A percentile compares a stretch with the other conserved stretches of the same genome.
Evolutionary conservation across 2,329 filamentous ascomycete genomes (phyloP).

Genomic region (Xylariales sp.): DNA sequence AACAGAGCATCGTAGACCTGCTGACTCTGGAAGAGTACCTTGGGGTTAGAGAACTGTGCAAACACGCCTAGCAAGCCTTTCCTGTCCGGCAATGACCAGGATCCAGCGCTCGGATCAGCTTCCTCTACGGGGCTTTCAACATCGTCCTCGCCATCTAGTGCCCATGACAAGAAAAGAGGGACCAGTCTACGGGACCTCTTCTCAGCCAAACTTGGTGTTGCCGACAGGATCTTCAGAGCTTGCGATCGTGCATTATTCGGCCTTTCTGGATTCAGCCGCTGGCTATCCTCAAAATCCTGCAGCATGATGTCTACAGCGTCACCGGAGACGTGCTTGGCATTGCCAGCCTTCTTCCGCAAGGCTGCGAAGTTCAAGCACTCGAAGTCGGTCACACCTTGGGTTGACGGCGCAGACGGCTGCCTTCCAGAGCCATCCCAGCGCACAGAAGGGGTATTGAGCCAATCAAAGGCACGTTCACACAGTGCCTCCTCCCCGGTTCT

Average conservation of each 20-base stretch:
- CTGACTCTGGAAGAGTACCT: conserved; percentile 70
- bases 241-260: conserved; percentile 63
- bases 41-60: conserved; percentile 80
- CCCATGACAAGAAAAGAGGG: conserved; percentile 81
- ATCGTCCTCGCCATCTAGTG: conserved; percentile 47
- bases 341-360: conserved; percentile 47
- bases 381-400: conserved; percentile 62
- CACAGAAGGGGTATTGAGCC: conserved; percentile 61
- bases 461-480: conserved; percentile 68
- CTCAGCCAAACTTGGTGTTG: conserved; percentile 73
- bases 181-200: conserved; percentile 80
- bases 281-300: conserved; percentile 59
- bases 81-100: conserved; percentile 75
- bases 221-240: conserved; percentile 72
- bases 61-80: conserved; percentile 80
- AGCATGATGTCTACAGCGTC: conserved; percentile 56
- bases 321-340: conserved; percentile 48
- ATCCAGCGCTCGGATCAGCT: conserved; percentile 22
- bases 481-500: conserved; percentile 70
- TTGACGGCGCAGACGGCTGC: conserved; percentile 27
- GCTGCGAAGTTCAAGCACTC: conserved; percentile 73
- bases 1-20: conserved; percentile 75
- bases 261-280: conserved; percentile 47
- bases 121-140: conserved; percentile 20
- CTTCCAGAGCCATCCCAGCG: conserved; percentile 43